Percentiles rank a stretch among this genome's conserved stretches.
phyloP scores from a whole-genome alignment of 768 basidiomycete genomes.

The Trichaptum fuscoviolaceum region DNA sequence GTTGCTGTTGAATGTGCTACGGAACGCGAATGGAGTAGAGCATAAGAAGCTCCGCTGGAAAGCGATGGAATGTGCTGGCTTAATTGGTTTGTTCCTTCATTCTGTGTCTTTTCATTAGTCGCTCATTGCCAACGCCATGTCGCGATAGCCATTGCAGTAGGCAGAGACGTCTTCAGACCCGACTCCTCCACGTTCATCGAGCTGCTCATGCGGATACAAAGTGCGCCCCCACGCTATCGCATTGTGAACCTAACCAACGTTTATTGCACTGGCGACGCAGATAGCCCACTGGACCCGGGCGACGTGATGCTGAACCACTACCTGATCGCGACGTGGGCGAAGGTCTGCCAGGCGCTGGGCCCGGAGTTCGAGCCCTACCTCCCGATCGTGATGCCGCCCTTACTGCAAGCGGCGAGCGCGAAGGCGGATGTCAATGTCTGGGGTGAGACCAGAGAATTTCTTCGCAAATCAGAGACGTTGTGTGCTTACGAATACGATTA shows the following conservation, averaged over 20 bases:
- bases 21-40: constrained; percentile 61
- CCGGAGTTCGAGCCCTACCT: constrained; percentile 85
- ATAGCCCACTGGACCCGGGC: constrained; percentile 59
- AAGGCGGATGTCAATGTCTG: constrained; percentile 76
- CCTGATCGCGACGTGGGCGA: constrained; percentile 84
- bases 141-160: constrained; percentile 74
- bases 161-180: constrained; percentile 68
- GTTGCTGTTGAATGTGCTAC: constrained; percentile 66
- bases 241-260: constrained; percentile 1
- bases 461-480: not conserved
- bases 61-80: constrained; percentile 88
- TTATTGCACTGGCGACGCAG: constrained; percentile 27
- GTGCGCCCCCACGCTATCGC: constrained; percentile 31
- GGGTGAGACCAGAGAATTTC: constrained; percentile 34
- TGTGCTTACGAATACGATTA: not conserved
- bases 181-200: constrained; percentile 72
- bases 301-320: constrained; percentile 73
- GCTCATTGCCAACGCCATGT: not conserved
- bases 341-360: constrained; percentile 80
- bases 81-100: constrained; percentile 54
- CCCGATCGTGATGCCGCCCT: constrained; percentile 74
- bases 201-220: constrained; percentile 71
- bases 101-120: not conserved
- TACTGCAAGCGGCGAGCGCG: constrained; percentile 70
- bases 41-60: constrained; percentile 69